Evolutionary conservation across 305 asterid genomes (phyloP).

Genomic region (Fraxinus latifolia): DNA sequence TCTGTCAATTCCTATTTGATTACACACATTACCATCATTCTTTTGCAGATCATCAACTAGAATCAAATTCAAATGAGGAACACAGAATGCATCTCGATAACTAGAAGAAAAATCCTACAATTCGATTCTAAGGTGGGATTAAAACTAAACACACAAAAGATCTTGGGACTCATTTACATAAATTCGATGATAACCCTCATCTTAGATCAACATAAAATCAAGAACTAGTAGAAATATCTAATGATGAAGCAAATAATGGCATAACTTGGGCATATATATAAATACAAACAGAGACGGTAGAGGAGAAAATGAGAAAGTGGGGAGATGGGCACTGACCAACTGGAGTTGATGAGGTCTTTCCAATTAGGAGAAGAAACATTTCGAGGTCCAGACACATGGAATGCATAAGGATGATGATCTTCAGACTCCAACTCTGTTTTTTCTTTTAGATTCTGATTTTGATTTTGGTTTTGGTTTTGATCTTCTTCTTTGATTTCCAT

Average conservation of each 20-base stretch:
- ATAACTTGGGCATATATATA: neutral
- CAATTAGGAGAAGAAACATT: slow-evolving; percentile 85
- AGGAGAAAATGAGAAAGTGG: neutral
- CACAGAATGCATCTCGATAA: neutral
- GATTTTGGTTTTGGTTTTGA: slow-evolving; percentile 3
- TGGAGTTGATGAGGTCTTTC: slow-evolving; percentile 83
- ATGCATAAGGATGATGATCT: slow-evolving; percentile 53
- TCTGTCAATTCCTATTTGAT: neutral
- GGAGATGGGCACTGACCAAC: slow-evolving; percentile 54
- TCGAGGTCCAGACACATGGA: slow-evolving; percentile 92
- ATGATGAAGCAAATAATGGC: neutral
- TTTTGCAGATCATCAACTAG: neutral
- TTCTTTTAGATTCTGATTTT: neutral
- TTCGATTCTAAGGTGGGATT: neutral
- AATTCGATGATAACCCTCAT: neutral
- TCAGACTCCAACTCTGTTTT: slow-evolving; percentile 17
- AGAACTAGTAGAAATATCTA: neutral
- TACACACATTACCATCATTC: neutral
- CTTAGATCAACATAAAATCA: neutral
- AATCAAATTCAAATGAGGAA: neutral
- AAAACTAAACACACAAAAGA: neutral
- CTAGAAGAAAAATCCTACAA: neutral
- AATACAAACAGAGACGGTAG: neutral
- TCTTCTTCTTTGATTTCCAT: slow-evolving; percentile 24
- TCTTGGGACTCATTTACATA: neutral